Conservation (phyloP, 495 filamentous ascomycete genomes). For the Geopyxis carbonaria region DNA sequence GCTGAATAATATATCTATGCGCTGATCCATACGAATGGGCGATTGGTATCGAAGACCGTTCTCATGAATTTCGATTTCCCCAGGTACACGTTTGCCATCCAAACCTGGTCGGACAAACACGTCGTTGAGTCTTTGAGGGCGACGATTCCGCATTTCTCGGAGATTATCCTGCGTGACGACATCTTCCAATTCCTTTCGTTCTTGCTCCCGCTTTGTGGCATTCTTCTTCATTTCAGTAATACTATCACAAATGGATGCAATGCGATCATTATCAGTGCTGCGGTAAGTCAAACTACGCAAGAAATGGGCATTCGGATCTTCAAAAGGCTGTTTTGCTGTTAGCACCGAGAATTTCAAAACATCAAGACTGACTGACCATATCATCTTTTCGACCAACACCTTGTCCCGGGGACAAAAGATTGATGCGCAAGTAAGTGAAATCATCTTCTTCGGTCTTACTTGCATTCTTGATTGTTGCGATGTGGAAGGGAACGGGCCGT, state of each 20-base stretch:
- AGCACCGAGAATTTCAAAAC: conserved; percentile 9
- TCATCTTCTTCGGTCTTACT: conserved; percentile 91
- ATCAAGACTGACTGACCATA: conserved; percentile 15
- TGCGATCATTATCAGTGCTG: conserved; percentile 69
- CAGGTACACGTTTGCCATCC: conserved; percentile 89
- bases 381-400: conserved; percentile 97
- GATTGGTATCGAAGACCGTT: conserved; percentile 96
- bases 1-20: conserved; percentile 89
- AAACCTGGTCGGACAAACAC: conserved; percentile 85
- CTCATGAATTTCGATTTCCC: conserved; percentile 91
- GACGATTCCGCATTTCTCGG: conserved; percentile 75
- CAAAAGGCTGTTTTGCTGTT: conserved; percentile 56
- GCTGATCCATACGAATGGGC: conserved; percentile 59
- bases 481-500: conserved; percentile 92
- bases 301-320: conserved; percentile 89
- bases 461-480: conserved; percentile 96
- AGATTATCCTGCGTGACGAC: conserved; percentile 99
- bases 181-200: conserved; percentile 99
- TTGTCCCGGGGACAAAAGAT: conserved; percentile 92
- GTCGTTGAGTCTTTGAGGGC: conserved; percentile 70
- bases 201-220: conserved; percentile 74
- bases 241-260: conserved; percentile 72
- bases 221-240: conserved; percentile 90
- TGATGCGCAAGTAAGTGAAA: conserved; percentile 84
- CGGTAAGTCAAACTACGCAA: conserved; percentile 87